Conservation (phyloP, 2,329 filamentous ascomycete genomes). For the Dothideomycetes sp. region DNA sequence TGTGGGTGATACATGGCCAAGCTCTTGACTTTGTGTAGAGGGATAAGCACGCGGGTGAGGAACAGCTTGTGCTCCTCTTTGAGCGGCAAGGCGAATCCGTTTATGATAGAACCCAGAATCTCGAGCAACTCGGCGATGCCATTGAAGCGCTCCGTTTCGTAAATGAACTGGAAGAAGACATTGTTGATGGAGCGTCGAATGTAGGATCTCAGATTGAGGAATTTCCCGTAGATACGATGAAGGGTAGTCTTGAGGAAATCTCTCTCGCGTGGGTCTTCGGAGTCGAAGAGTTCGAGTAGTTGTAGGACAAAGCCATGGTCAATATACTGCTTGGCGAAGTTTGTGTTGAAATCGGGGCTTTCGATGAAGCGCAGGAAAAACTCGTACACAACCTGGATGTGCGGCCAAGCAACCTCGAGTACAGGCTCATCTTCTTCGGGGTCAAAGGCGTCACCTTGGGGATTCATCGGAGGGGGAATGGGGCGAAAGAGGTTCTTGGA, state of each 20-base stretch:
- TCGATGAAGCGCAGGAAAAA: slow-evolving; percentile 99
- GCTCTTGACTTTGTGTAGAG: slow-evolving; percentile 96
- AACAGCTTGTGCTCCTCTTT: slow-evolving; percentile 99
- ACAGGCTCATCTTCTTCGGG: slow-evolving; percentile 98
- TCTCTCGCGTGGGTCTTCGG: slow-evolving; percentile 88
- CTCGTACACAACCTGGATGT: slow-evolving; percentile 98
- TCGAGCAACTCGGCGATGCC: slow-evolving; percentile 94
- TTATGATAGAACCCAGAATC: slow-evolving; percentile 97
- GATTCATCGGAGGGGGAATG: slow-evolving; percentile 93
- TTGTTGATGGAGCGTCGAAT: slow-evolving; percentile 99
- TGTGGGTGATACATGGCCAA: slow-evolving; percentile 99
- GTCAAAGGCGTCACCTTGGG: slow-evolving; percentile 95
- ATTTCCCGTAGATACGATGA: slow-evolving; percentile 97
- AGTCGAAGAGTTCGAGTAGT: slow-evolving; percentile 95
- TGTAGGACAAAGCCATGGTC: slow-evolving; percentile 94
- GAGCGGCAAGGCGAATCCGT: slow-evolving; percentile 88
- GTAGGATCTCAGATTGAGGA: slow-evolving; percentile 92
- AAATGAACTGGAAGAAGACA: slow-evolving; percentile 99
- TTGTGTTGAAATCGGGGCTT: slow-evolving; percentile 99
- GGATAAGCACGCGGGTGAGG: slow-evolving; percentile 82
- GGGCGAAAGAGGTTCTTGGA: slow-evolving; percentile 96
- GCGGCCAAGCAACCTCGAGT: slow-evolving; percentile 95
- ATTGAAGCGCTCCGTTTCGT: slow-evolving; percentile 97
- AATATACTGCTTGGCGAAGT: slow-evolving; percentile 97
- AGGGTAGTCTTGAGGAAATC: slow-evolving; percentile 98